phyloP scores from a whole-genome alignment of 805 yeast species.

The Ogataea parapolymorpha region DNA sequence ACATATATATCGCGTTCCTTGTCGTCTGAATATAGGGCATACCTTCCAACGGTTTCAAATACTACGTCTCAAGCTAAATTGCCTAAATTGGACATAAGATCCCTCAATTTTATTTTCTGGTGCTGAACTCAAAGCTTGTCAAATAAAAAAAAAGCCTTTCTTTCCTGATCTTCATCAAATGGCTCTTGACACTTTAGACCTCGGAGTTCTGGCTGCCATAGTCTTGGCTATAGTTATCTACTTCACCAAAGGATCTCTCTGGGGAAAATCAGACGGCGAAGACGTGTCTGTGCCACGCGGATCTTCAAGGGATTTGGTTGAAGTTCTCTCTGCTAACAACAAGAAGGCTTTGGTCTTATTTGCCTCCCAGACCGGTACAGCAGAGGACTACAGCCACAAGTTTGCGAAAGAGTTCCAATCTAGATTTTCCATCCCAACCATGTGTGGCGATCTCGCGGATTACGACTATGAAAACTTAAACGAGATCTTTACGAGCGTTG shows the following conservation, averaged over 20 bases:
- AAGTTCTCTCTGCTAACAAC: constrained; percentile 53
- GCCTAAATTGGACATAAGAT: constrained; percentile 1
- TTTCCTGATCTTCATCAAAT: constrained; percentile 27
- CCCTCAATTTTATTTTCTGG: constrained; percentile 9
- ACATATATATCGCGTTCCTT: background rate
- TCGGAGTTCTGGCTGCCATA: constrained; percentile 62
- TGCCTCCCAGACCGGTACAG: constrained; percentile 98
- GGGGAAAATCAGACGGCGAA: constrained; percentile 33
- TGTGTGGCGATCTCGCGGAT: constrained; percentile 86
- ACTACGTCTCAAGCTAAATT: background rate
- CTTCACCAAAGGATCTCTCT: constrained; percentile 58
- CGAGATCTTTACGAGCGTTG: constrained; percentile 53
- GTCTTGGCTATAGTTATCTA: constrained; percentile 64
- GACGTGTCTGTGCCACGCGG: constrained; percentile 26
- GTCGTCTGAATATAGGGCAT: background rate
- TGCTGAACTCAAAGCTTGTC: constrained; percentile 3
- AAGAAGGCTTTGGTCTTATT: constrained; percentile 79
- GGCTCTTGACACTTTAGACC: constrained; percentile 72
- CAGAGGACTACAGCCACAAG: constrained; percentile 93
- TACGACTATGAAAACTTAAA: constrained; percentile 79
- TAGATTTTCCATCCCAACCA: constrained; percentile 73
- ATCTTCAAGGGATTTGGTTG: constrained; percentile 54
- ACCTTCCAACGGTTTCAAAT: background rate
- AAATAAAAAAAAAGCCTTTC: constrained; percentile 5
- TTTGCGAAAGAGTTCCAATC: constrained; percentile 85